Evolutionary conservation across 2,329 filamentous ascomycete genomes (phyloP).

Genomic region (Paracoccidioides lutzii): DNA sequence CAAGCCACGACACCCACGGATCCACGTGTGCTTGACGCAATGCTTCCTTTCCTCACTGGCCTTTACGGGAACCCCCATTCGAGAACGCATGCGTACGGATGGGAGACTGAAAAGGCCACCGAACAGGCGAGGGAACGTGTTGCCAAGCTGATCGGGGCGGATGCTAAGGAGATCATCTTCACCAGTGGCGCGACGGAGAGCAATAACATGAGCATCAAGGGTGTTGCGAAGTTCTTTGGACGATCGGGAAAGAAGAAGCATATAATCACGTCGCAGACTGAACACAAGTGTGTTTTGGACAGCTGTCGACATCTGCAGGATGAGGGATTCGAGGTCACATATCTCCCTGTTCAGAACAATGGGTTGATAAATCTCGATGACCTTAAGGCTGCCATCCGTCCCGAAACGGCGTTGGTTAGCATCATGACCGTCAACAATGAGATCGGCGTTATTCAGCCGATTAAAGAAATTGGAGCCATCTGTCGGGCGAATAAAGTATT

Average conservation of each 20-base stretch:
- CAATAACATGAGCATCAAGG: conserved; percentile 99
- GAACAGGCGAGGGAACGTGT: conserved; percentile 76
- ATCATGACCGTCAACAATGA: conserved; percentile 99
- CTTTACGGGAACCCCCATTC: conserved; percentile 96
- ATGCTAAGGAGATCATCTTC: conserved; percentile 97
- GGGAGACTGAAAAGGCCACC: conserved; percentile 92
- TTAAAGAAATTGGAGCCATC: conserved; percentile 84
- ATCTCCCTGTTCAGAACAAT: conserved; percentile 75
- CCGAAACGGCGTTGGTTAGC: conserved; percentile 83
- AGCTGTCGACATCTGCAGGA: conserved; percentile 95
- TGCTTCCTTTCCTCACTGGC: conserved; percentile 89
- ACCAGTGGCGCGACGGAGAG: conserved; percentile 96
- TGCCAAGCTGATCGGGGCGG: conserved; percentile 77
- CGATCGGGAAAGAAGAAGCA: conserved; percentile 93
- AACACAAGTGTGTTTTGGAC: conserved; percentile 98
- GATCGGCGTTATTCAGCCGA: conserved; percentile 95
- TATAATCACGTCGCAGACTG: conserved; percentile 92
- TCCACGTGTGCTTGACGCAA: conserved; percentile 85
- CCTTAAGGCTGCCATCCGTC: conserved; percentile 76
- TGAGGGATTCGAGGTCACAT: conserved; percentile 94
- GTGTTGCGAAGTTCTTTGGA: conserved; percentile 89
- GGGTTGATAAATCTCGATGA: conserved; percentile 76
- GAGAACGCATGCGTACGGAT: conserved; percentile 92
- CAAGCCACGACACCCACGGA: conserved; percentile 94
- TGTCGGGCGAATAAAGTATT: conserved; percentile 89